These are phyloP conservation scores for Ligustrum vulgare DNA, from an alignment of 257 asterid species.

Conservation along the genomic window DNA sequence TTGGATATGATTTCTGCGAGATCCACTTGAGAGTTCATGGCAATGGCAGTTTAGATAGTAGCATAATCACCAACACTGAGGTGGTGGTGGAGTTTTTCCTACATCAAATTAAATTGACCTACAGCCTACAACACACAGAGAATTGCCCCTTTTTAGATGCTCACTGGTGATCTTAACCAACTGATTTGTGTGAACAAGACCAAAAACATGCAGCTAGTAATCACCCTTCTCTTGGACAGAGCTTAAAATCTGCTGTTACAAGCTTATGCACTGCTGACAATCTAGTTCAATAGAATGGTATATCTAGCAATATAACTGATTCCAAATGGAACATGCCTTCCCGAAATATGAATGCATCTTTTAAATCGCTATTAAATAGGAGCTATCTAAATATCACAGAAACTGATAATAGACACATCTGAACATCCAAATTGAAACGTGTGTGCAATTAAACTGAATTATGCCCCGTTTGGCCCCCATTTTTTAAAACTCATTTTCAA, in stretches of 20 bases:
- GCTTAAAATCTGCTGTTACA: not conserved
- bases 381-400: not conserved
- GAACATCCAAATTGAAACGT: not conserved
- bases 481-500: too few relatives aligned
- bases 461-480: too few relatives aligned
- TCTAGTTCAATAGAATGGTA: not conserved
- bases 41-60: not conserved
- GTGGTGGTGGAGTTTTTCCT: not conserved
- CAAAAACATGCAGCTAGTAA: not conserved
- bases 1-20: not conserved
- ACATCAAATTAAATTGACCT: not conserved
- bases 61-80: not conserved
- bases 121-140: not conserved
- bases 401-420: not conserved
- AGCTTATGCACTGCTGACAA: not conserved
- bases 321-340: not conserved
- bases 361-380: not conserved
- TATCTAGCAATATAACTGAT: not conserved
- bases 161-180: not conserved
- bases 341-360: not conserved
- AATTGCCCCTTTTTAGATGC: not conserved
- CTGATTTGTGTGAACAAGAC: not conserved
- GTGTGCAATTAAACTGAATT: not conserved
- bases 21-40: not conserved
- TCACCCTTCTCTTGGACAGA: not conserved